Evolutionary conservation across 2,329 filamentous ascomycete genomes (phyloP), one percentile per base, ranked within the genome.

Genomic region (Hypoxylon sp.): DNA sequence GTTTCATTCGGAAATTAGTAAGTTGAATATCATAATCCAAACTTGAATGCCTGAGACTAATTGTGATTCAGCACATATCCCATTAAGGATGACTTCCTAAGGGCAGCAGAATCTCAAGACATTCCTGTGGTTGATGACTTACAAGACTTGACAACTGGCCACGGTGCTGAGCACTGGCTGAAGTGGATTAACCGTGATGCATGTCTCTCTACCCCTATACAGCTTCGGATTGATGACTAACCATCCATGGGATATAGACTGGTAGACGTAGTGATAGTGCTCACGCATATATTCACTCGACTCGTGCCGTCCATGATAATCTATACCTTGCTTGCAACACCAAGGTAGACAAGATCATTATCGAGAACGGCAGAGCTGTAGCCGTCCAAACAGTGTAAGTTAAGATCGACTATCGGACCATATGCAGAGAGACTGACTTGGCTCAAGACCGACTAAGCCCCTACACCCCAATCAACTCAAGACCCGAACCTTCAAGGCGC

Each of bases 101-200:
- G 91, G 19, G 90, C 91, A 14, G 83, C 87, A 2, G 91, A 93
- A 74, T 90, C 89, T 0, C 91, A 93, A 76, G 91, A 89, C 19
- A 93, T 94, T 64, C 92, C 81, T 0, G 84, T 88, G 11, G 92
- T 92, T 11, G 91, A 94, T 75, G 92, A 94, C 76, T 83, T 93
- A 2, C 89, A 94, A 77, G 92, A 94, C 74, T 81, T 94, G 57
- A 82, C 81, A 28, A 92, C 90, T 0, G 90, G 81, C 13, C 88
- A 90, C 65, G 92, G 92, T 68, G 92, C 91, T 49, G 91, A 94
- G 80, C 91, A 94, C 71, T 94, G 92, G 92, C 82, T 94, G 61
- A 94, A 94, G 80, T 94, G 92, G 92, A 94, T 94, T 79, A 94
- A 94, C 75, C 86, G 87, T 65, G 88, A 87, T 72, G 82, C 83